These are phyloP conservation scores for Artomyces pyxidatus DNA, from an alignment of 768 basidiomycete genomes.

Conservation along the genomic window DNA sequence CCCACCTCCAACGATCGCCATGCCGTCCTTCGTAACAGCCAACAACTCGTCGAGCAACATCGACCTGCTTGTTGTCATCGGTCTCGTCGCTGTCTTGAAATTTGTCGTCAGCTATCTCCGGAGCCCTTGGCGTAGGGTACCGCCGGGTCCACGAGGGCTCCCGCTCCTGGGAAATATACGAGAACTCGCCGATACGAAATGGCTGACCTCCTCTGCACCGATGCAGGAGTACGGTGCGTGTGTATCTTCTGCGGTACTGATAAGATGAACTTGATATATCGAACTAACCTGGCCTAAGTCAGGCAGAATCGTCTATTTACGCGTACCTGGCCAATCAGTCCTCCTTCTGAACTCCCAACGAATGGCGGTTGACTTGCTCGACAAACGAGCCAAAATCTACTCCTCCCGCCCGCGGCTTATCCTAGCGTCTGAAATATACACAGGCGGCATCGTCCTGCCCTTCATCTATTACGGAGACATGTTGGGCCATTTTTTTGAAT, in stretches of 20 bases:
- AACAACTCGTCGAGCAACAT: too few species aligned
- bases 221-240: not conserved
- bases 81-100: too few species aligned
- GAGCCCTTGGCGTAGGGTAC: not conserved
- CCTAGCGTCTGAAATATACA: conserved; percentile 9
- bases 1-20: too few species aligned
- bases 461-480: not conserved
- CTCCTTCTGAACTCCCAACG: conserved; percentile 26
- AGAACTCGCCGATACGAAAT: not conserved
- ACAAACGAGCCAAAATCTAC: conserved; percentile 29
- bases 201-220: not conserved
- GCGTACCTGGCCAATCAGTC: conserved; percentile 25
- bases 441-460: not conserved
- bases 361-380: conserved; percentile 27
- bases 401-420: conserved; percentile 31
- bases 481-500: not conserved
- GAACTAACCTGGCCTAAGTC: not conserved
- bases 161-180: not conserved
- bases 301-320: conserved; percentile 27
- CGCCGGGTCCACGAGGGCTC: not conserved
- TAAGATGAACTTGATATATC: not conserved
- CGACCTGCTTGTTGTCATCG: too few species aligned
- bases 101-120: not conserved
- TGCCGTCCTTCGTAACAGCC: too few species aligned
- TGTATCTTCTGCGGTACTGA: not conserved